Evolutionary conservation across 2,329 filamentous ascomycete genomes (phyloP).

Genomic region (Pseudocercospora crystallina): DNA sequence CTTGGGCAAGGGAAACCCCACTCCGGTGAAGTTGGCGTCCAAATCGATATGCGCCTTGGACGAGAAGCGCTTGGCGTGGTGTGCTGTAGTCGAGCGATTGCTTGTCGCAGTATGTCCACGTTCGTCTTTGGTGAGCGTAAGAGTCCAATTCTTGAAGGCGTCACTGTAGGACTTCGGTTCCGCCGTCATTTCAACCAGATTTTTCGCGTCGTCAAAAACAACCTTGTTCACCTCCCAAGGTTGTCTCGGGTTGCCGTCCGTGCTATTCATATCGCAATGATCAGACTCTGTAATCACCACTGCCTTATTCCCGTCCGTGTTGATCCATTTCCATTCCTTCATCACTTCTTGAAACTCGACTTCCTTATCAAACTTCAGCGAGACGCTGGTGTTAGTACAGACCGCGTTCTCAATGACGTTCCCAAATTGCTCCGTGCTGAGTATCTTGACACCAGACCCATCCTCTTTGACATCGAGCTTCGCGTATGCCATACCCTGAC

Average conservation of each 20-base stretch:
- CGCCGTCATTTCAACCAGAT: not conserved
- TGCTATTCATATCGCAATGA: conserved; percentile 2
- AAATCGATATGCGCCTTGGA: conserved; percentile 4
- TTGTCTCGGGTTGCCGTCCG: conserved; percentile 6
- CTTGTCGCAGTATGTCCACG: too few relatives aligned
- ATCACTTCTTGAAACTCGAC: conserved; percentile 6
- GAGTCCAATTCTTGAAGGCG: conserved; percentile 10
- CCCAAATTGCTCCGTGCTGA: conserved; percentile 6
- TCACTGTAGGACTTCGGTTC: conserved; percentile 3
- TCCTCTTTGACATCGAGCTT: conserved; percentile 2
- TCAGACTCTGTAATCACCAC: conserved; percentile 10
- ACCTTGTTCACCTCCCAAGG: conserved; percentile 1
- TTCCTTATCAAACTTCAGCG: conserved; percentile 1
- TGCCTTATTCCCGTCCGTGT: not conserved
- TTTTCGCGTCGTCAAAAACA: conserved; percentile 3
- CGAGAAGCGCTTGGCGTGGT: too few relatives aligned
- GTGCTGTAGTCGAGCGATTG: too few relatives aligned
- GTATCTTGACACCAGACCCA: conserved; percentile 1
- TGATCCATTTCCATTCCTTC: conserved; percentile 9
- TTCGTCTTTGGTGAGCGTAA: not conserved
- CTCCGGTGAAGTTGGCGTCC: conserved; percentile 11
- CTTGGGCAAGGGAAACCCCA: conserved; percentile 5
- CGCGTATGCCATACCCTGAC: not conserved
- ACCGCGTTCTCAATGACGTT: not conserved
- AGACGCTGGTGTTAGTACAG: conserved; percentile 1